Evolutionary conservation across 2,329 filamentous ascomycete species (phyloP).

Genomic region (Colletotrichum sp.): DNA sequence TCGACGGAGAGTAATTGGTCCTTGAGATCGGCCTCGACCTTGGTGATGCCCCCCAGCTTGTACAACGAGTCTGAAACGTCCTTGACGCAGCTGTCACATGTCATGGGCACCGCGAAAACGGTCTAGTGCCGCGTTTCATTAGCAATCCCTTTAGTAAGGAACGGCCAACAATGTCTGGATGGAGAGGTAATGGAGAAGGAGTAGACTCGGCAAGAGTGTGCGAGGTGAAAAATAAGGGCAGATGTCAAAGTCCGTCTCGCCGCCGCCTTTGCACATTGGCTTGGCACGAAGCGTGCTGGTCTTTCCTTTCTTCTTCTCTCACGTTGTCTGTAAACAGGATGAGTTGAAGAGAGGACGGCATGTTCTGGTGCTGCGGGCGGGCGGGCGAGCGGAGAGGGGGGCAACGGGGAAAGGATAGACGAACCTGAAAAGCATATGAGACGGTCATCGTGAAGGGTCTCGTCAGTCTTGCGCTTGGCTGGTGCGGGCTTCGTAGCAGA

Average conservation of each 20-base stretch:
- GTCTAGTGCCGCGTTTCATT: slow-evolving; percentile 64
- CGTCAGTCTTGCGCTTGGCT: slow-evolving; percentile 1
- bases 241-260: neutral
- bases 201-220: neutral
- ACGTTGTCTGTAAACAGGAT: neutral
- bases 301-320: neutral
- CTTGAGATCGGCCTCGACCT: slow-evolving; percentile 80
- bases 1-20: slow-evolving; percentile 85
- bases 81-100: slow-evolving; percentile 87
- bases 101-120: slow-evolving; percentile 92
- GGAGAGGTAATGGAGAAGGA: neutral
- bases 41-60: slow-evolving; percentile 78
- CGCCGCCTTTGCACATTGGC: neutral
- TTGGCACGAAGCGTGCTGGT: neutral
- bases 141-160: slow-evolving; percentile 23
- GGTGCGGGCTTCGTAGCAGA: slow-evolving; percentile 8
- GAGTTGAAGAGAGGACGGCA: neutral
- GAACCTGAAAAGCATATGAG: slow-evolving; percentile 27
- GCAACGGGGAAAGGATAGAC: neutral
- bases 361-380: neutral
- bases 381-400: neutral
- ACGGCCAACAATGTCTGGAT: neutral
- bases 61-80: slow-evolving; percentile 81
- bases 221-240: neutral
- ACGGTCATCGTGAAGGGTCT: slow-evolving; percentile 25